These are phyloP conservation scores for Acacia confusa DNA, from an alignment of 306 rosid genomes.

Conservation along the genomic window DNA sequence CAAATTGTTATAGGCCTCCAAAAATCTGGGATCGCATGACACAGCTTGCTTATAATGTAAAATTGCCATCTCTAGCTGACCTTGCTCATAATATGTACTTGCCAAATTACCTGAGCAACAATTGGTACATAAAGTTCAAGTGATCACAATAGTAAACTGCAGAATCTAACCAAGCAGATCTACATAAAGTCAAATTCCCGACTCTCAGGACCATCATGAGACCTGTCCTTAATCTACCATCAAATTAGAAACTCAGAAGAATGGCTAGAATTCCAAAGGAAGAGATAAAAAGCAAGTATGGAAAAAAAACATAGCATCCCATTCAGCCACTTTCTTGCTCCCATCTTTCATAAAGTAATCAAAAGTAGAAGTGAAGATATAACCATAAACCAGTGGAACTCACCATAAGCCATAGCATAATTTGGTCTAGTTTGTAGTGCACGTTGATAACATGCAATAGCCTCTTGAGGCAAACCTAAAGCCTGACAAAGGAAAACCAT, in stretches of 20 bases:
- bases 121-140: neutral
- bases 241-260: neutral
- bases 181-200: neutral
- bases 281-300: neutral
- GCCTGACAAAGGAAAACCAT: conserved; percentile 66
- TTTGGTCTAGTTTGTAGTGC: conserved; percentile 90
- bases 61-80: conserved; percentile 91
- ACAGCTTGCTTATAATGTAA: conserved; percentile 96
- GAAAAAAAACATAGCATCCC: neutral
- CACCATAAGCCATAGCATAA: conserved; percentile 95
- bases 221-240: neutral
- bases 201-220: neutral
- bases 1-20: conserved; percentile 98
- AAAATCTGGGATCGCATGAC: conserved; percentile 82
- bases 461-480: conserved; percentile 93
- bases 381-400: conserved; percentile 29
- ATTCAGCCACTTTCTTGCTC: neutral
- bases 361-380: neutral
- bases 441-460: conserved; percentile 88
- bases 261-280: neutral
- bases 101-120: conserved; percentile 84
- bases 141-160: neutral
- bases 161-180: neutral
- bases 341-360: neutral
- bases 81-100: conserved; percentile 87